Percentiles rank a stretch among this genome's conserved stretches.
These are phyloP conservation scores for Endocalyx cinctus DNA, from an alignment of 2,329 filamentous ascomycete species.

Conservation along the genomic window DNA sequence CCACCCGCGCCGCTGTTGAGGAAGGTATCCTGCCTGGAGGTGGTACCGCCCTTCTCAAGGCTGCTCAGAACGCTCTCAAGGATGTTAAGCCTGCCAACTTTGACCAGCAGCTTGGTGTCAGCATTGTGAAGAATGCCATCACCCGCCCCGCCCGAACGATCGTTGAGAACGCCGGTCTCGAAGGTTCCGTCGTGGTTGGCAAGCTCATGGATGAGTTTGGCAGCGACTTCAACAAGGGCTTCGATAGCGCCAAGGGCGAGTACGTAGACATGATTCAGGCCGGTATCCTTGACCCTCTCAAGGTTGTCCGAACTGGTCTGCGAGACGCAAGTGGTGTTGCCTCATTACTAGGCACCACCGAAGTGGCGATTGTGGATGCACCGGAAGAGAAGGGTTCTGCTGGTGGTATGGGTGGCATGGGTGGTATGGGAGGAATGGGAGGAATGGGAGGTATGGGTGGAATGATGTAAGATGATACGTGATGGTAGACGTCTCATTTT, in stretches of 20 bases:
- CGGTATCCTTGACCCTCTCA: slow-evolving; percentile 98
- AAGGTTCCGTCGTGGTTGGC: slow-evolving; percentile 93
- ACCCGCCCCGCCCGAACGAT: slow-evolving; percentile 91
- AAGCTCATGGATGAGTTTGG: slow-evolving; percentile 96
- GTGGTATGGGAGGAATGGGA: slow-evolving; percentile 50
- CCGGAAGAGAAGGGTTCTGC: slow-evolving; percentile 81
- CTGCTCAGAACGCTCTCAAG: slow-evolving; percentile 79
- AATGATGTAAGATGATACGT: slow-evolving; percentile 50
- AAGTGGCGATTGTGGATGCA: slow-evolving; percentile 96
- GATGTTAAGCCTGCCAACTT: slow-evolving; percentile 90
- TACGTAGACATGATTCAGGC: slow-evolving; percentile 97
- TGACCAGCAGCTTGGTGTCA: slow-evolving; percentile 97
- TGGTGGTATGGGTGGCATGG: slow-evolving; percentile 63
- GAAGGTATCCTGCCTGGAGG: slow-evolving; percentile 98
- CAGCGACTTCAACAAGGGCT: slow-evolving; percentile 95
- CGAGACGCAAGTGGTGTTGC: slow-evolving; percentile 94
- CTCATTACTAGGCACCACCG: slow-evolving; percentile 93
- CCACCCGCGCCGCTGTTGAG: slow-evolving; percentile 95
- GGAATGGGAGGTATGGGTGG: slow-evolving; percentile 48
- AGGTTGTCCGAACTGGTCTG: slow-evolving; percentile 96
- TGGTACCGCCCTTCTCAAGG: slow-evolving; percentile 97
- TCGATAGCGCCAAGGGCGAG: slow-evolving; percentile 93
- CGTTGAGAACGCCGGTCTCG: slow-evolving; percentile 94
- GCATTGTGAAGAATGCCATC: slow-evolving; percentile 97
- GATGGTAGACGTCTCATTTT: slow-evolving; percentile 16